These are phyloP conservation scores for Scheffersomyces ergatensis DNA, from an alignment of 805 yeast species.

Conservation along the genomic window DNA sequence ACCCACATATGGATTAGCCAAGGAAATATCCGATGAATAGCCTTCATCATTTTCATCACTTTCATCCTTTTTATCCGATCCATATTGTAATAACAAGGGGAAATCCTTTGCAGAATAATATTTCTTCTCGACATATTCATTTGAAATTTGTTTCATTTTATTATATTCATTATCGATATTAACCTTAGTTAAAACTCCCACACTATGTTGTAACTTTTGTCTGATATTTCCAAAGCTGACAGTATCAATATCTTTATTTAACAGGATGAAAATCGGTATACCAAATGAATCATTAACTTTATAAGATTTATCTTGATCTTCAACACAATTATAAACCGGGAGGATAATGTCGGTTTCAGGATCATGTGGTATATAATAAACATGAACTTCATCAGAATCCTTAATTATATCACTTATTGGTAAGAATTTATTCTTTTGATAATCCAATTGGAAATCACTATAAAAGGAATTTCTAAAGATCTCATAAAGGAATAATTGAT, in stretches of 20 bases:
- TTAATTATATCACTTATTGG: conserved; percentile 69
- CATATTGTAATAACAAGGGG: conserved; percentile 21
- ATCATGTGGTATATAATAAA: conserved; percentile 56
- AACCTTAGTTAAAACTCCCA: conserved; percentile 19
- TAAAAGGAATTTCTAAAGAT: conserved; percentile 68
- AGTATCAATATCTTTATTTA: conserved; percentile 46
- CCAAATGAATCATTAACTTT: conserved; percentile 57
- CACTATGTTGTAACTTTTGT: conserved; percentile 48
- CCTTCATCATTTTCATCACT: conserved; percentile 26
- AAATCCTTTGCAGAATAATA: conserved; percentile 28
- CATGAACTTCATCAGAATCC: conserved; percentile 59
- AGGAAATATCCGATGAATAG: conserved; percentile 46
- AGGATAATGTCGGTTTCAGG: conserved; percentile 40
- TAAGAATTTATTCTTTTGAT: conserved; percentile 49
- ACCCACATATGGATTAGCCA: conserved; percentile 51
- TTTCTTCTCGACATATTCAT: conserved; percentile 11
- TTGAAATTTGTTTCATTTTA: conserved; percentile 11
- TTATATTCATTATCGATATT: conserved; percentile 20
- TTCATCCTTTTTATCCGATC: conserved; percentile 8
- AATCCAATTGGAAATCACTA: conserved; percentile 62
- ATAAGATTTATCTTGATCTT: conserved; percentile 34
- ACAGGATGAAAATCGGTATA: conserved; percentile 68
- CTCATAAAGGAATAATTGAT: conserved; percentile 29
- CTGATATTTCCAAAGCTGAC: conserved; percentile 59
- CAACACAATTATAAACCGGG: conserved; percentile 54